Conservation (phyloP, 306 rosid species). For the Quercus cerris region DNA sequence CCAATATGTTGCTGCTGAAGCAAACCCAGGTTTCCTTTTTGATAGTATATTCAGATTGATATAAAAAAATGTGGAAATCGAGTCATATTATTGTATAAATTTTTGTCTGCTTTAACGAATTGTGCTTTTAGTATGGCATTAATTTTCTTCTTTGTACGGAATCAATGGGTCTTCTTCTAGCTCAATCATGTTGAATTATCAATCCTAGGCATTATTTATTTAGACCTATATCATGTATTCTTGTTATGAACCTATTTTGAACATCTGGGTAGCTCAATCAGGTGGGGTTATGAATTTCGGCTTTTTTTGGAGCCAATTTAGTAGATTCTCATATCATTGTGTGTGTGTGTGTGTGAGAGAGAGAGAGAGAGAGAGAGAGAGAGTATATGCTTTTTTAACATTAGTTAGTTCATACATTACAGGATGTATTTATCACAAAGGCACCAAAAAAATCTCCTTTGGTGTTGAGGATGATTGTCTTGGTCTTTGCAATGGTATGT, state of each 20-base stretch:
- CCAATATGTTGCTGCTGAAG: constrained; percentile 26
- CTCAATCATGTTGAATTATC: background rate
- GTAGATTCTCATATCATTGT: background rate
- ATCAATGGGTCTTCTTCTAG: constrained; percentile 6
- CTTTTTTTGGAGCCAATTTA: constrained; percentile 17
- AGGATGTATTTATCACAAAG: constrained; percentile 64
- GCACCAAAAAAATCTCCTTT: constrained; percentile 72
- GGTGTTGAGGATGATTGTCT: constrained; percentile 69
- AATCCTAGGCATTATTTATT: background rate
- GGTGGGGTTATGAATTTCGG: constrained; percentile 21
- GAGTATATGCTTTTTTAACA: constrained; percentile 8
- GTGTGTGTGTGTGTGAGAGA: no score
- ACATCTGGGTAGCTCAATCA: constrained; percentile 18
- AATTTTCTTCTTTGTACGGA: constrained; percentile 2
- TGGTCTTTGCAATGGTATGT: constrained; percentile 80
- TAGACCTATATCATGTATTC: background rate
- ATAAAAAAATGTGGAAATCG: background rate
- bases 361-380: background rate
- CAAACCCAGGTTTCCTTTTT: constrained; percentile 25
- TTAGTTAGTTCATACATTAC: constrained; percentile 26
- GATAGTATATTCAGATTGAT: background rate
- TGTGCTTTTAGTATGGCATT: background rate
- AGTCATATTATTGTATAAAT: background rate
- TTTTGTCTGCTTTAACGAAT: background rate
- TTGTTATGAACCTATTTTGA: background rate